Evolutionary conservation across 495 filamentous ascomycete genomes (phyloP).

Genomic region (Penicillium samsonianum): DNA sequence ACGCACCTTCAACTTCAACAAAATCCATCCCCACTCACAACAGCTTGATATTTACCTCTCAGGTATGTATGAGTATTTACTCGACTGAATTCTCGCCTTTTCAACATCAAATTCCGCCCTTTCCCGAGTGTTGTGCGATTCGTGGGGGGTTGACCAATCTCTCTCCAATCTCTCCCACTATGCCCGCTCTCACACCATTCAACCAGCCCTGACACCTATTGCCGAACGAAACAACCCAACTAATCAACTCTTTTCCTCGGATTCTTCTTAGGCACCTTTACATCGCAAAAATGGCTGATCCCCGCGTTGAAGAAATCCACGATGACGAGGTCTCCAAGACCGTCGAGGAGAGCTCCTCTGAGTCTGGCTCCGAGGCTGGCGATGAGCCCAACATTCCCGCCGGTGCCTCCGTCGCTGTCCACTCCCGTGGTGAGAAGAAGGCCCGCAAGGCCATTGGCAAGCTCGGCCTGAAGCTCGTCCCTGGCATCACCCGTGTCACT

Average conservation of each 20-base stretch:
- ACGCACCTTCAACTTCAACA: slow-evolving; percentile 41
- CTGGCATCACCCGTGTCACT: slow-evolving; percentile 96
- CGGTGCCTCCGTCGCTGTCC: slow-evolving; percentile 83
- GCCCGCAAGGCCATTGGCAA: slow-evolving; percentile 98
- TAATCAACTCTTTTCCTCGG: slow-evolving; percentile 15
- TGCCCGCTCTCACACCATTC: slow-evolving; percentile 21
- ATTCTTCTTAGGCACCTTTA: slow-evolving; percentile 34
- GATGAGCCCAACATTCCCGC: slow-evolving; percentile 75
- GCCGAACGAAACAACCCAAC: slow-evolving; percentile 8
- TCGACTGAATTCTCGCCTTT: slow-evolving; percentile 22
- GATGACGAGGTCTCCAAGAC: slow-evolving; percentile 79
- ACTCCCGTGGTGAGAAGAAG: slow-evolving; percentile 99
- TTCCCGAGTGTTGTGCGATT: slow-evolving; percentile 35
- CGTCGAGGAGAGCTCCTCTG: slow-evolving; percentile 74
- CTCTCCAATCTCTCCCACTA: slow-evolving; percentile 18
- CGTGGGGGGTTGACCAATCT: slow-evolving; percentile 21
- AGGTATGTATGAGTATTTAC: slow-evolving; percentile 42
- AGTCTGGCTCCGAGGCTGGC: slow-evolving; percentile 74
- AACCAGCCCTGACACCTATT: slow-evolving; percentile 12
- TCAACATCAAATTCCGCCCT: slow-evolving; percentile 28
- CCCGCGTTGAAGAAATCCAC: slow-evolving; percentile 94
- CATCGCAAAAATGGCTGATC: slow-evolving; percentile 81
- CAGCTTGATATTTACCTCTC: slow-evolving; percentile 34
- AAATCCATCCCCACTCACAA: slow-evolving; percentile 45
- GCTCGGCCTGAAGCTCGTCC: slow-evolving; percentile 92